Evolutionary conservation across 306 rosid genomes (phyloP).

Genomic region (Begonia peltatifolia): DNA sequence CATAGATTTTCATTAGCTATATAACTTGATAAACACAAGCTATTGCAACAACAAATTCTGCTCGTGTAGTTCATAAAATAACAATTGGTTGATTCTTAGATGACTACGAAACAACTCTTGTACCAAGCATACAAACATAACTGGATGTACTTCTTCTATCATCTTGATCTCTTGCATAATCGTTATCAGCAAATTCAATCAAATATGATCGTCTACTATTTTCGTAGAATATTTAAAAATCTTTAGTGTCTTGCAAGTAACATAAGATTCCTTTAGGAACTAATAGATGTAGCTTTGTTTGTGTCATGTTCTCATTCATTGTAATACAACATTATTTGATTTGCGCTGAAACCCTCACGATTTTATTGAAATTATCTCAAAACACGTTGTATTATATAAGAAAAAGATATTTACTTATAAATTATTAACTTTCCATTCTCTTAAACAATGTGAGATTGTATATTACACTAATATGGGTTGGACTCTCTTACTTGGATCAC

Average conservation of each 20-base stretch:
- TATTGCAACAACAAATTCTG: not conserved
- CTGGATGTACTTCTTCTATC: not conserved
- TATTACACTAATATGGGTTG: too few relatives aligned
- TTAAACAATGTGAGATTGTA: too few relatives aligned
- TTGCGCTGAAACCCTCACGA: too few relatives aligned
- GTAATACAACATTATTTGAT: too few relatives aligned
- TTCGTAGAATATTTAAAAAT: not conserved
- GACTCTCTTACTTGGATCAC: too few relatives aligned
- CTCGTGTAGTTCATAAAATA: not conserved
- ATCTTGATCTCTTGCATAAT: conserved; percentile 3
- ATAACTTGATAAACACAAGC: not conserved
- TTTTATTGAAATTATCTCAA: too few relatives aligned
- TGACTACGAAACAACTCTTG: not conserved
- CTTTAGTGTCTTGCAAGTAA: not conserved
- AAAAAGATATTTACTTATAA: too few relatives aligned
- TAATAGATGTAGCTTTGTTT: not conserved
- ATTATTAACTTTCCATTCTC: too few relatives aligned
- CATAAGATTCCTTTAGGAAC: not conserved
- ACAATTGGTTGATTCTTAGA: not conserved
- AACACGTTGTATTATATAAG: too few relatives aligned
- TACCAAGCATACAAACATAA: not conserved
- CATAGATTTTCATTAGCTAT: not conserved
- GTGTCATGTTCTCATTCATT: too few relatives aligned
- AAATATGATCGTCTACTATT: not conserved
- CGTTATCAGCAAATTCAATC: not conserved